A percentile compares a stretch with the other conserved stretches of the same genome.
Conservation (phyloP, 371 early-diverging fungal species). For the Dichotomocladium elegans region DNA sequence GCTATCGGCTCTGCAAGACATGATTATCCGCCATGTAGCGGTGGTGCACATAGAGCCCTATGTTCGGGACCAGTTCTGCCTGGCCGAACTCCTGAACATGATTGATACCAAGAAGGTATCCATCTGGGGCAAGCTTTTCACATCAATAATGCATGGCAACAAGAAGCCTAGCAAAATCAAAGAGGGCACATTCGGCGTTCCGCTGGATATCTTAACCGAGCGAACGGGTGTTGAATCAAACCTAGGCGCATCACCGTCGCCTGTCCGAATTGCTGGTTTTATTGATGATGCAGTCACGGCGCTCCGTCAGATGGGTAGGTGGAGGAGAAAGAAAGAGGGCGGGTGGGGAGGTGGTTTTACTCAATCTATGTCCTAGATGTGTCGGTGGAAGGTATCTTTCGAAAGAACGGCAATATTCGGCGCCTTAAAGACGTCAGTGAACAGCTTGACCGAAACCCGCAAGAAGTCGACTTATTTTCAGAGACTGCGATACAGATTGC, state of each 20-base stretch:
- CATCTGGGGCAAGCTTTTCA: constrained; percentile 73
- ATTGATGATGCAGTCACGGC: constrained; percentile 77
- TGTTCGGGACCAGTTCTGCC: constrained; percentile 57
- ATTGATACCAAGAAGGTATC: constrained; percentile 65
- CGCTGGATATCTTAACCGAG: constrained; percentile 81
- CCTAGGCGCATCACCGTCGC: constrained; percentile 73
- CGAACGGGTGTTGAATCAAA: constrained; percentile 80
- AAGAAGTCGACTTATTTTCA: constrained; percentile 55
- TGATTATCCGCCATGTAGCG: constrained; percentile 84
- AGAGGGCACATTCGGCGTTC: constrained; percentile 86
- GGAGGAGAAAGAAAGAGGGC: too few relatives aligned
- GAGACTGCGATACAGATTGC: constrained; percentile 89
- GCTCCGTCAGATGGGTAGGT: constrained; percentile 77
- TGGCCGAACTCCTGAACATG: constrained; percentile 69
- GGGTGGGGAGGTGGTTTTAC: background rate
- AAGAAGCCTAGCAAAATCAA: constrained; percentile 38
- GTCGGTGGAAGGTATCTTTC: constrained; percentile 91
- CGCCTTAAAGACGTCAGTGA: constrained; percentile 80
- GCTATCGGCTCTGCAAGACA: constrained; percentile 75
- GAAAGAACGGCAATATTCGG: constrained; percentile 95
- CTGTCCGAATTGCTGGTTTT: constrained; percentile 78
- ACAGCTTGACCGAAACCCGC: constrained; percentile 72
- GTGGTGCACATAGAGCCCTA: constrained; percentile 73
- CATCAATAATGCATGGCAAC: constrained; percentile 54
- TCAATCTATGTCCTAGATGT: constrained; percentile 40